Conservation (phyloP, 2,329 filamentous ascomycete species). For the Penicillium aurantiogriseum region DNA sequence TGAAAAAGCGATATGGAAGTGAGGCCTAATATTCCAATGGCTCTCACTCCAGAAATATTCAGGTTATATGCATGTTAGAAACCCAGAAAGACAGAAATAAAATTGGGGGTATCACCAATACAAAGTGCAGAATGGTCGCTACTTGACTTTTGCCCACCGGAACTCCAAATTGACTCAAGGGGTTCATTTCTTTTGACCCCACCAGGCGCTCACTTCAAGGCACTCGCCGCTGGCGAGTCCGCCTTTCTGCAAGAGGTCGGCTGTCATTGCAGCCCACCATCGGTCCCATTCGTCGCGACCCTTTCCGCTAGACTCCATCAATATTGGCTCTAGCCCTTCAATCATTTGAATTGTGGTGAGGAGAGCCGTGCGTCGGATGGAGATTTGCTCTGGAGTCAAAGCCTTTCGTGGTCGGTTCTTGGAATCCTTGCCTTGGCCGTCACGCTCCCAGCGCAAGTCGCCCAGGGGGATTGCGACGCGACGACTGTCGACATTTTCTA, state of each 20-base stretch:
- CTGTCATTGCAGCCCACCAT: constrained; percentile 86
- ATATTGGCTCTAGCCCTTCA: constrained; percentile 76
- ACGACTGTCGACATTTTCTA: constrained; percentile 68
- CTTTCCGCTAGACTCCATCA: constrained; percentile 80
- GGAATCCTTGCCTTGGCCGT: constrained; percentile 47
- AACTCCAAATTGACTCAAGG: constrained; percentile 30
- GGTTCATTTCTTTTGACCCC: constrained; percentile 56
- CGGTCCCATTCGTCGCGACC: constrained; percentile 88
- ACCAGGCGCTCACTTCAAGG: constrained; percentile 66
- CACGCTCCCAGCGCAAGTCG: constrained; percentile 82
- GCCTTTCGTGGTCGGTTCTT: constrained; percentile 44
- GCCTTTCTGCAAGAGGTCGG: constrained; percentile 73
- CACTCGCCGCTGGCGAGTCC: constrained; percentile 83
- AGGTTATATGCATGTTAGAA: constrained; percentile 24
- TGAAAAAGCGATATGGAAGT: constrained; percentile 74
- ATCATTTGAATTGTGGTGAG: constrained; percentile 79
- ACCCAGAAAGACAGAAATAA: constrained; percentile 21
- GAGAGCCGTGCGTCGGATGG: constrained; percentile 75
- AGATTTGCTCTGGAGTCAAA: constrained; percentile 67
- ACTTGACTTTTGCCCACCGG: constrained; percentile 29
- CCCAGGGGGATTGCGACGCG: constrained; percentile 84
- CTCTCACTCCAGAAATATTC: constrained; percentile 16
- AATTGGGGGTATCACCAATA: constrained; percentile 41
- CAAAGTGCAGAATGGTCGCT: constrained; percentile 35
- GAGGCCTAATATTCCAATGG: constrained; percentile 18